Percentiles rank a stretch among this genome's conserved stretches.
These are phyloP conservation scores for Leptographium galeiforme DNA, from an alignment of 2,329 filamentous ascomycete genomes.

Conservation along the genomic window DNA sequence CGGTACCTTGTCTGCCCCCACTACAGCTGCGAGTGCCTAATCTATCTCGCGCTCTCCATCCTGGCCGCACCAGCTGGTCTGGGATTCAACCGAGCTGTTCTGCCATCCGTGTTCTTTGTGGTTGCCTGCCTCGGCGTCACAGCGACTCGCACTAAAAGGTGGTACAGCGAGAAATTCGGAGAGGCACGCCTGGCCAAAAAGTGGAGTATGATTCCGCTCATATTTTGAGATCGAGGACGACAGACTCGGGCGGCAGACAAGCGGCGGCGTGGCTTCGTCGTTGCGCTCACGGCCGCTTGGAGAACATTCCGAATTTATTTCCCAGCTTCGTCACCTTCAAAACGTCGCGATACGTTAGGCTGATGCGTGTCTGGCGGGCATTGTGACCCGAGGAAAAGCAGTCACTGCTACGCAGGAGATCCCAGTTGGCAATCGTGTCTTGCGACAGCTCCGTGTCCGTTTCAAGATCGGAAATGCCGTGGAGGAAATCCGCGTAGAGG, in stretches of 20 bases:
- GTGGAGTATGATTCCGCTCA: slow-evolving; percentile 65
- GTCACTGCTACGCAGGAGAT: slow-evolving; percentile 39
- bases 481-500: slow-evolving; percentile 58
- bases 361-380: slow-evolving; percentile 47
- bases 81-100: slow-evolving; percentile 58
- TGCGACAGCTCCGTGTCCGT: slow-evolving; percentile 52
- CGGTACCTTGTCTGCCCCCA: slow-evolving; percentile 67
- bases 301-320: slow-evolving; percentile 41
- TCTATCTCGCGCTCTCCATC: slow-evolving; percentile 70
- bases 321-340: slow-evolving; percentile 65
- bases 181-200: slow-evolving; percentile 43
- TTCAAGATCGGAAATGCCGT: slow-evolving; percentile 56
- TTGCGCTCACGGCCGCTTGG: slow-evolving; percentile 17
- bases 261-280: not conserved
- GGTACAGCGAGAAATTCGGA: slow-evolving; percentile 70
- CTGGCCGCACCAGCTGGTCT: slow-evolving; percentile 55
- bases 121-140: slow-evolving; percentile 69
- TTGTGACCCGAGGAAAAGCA: slow-evolving; percentile 38
- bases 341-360: slow-evolving; percentile 77
- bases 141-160: slow-evolving; percentile 61
- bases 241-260: not conserved
- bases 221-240: slow-evolving; percentile 34
- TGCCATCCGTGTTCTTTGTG: slow-evolving; percentile 61
- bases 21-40: slow-evolving; percentile 75
- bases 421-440: slow-evolving; percentile 59